These are phyloP conservation scores for Tubosaeta brunneosetosa DNA, from an alignment of 768 basidiomycete species.

Conservation along the genomic window DNA sequence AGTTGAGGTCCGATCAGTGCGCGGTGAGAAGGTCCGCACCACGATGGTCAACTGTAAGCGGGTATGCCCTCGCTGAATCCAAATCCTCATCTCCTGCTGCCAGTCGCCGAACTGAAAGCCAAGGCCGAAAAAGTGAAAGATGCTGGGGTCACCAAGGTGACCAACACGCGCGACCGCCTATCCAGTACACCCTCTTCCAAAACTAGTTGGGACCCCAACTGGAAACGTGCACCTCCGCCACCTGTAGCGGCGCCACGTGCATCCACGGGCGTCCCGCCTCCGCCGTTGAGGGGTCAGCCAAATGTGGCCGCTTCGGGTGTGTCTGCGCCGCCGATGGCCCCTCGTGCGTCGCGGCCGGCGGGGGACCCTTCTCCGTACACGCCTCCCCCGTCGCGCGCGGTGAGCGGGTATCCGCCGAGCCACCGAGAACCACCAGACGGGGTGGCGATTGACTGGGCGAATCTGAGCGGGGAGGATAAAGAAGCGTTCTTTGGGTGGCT, in stretches of 20 bases:
- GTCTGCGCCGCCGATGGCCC: constrained; percentile 6
- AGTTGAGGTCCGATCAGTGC: not conserved
- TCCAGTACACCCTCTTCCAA: constrained; percentile 54
- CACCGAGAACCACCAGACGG: constrained; percentile 5
- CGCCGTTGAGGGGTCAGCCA: constrained; percentile 30
- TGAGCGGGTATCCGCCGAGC: constrained; percentile 23
- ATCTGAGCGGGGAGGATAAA: constrained; percentile 65
- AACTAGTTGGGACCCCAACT: constrained; percentile 58
- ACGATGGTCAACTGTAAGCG: constrained; percentile 31
- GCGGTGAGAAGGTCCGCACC: not conserved
- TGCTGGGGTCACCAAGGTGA: constrained; percentile 45
- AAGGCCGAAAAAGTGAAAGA: constrained; percentile 62
- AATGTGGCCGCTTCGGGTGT: constrained; percentile 5
- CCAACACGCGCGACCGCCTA: constrained; percentile 53
- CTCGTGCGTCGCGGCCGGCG: constrained; percentile 12
- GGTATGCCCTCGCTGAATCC: not conserved
- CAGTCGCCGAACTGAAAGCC: constrained; percentile 64
- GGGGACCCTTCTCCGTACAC: constrained; percentile 20
- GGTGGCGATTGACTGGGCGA: constrained; percentile 57
- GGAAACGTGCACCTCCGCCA: constrained; percentile 46
- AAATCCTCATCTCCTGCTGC: constrained; percentile 1
- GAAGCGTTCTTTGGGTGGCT: constrained; percentile 72
- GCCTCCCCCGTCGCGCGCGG: constrained; percentile 26
- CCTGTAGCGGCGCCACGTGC: constrained; percentile 15
- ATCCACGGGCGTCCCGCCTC: constrained; percentile 26